A percentile compares a stretch with the other conserved stretches of the same genome.
phyloP scores from a whole-genome alignment of 176 grass and related monocot genomes.

The Microstegium vimineum region DNA sequence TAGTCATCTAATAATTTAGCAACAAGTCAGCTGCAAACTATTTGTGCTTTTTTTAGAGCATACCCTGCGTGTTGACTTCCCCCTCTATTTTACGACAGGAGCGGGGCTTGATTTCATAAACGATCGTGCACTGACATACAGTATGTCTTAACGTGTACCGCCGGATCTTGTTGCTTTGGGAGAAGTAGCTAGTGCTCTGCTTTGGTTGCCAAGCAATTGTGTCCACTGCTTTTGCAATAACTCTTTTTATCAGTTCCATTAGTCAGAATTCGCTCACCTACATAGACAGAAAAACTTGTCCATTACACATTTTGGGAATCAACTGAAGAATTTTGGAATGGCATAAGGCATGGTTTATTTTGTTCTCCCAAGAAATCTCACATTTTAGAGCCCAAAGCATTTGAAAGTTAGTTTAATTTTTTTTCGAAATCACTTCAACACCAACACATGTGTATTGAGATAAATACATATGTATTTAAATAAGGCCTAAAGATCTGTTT shows the following conservation, averaged over 20 bases:
- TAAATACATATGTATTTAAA: too few relatives aligned
- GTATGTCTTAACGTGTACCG: slow-evolving; percentile 22
- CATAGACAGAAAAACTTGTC: neutral
- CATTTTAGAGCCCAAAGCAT: too few relatives aligned
- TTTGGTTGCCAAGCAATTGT: neutral
- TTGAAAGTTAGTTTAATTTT: too few relatives aligned
- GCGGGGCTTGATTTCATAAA: neutral
- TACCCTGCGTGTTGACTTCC: neutral
- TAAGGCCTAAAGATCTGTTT: too few relatives aligned
- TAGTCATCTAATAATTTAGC: too few relatives aligned
- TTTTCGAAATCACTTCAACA: too few relatives aligned
- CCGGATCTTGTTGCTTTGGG: neutral
- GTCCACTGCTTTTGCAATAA: slow-evolving; percentile 41
- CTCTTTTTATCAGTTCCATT: neutral
- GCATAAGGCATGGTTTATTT: neutral
- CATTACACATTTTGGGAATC: neutral
- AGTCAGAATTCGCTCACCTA: slow-evolving; percentile 29
- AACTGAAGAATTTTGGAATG: neutral
- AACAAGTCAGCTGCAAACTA: slow-evolving; percentile 6
- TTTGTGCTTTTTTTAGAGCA: neutral
- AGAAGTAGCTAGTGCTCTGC: slow-evolving; percentile 8
- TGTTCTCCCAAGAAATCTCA: too few relatives aligned
- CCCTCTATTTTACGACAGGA: neutral
- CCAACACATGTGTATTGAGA: too few relatives aligned
- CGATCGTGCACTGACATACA: neutral